Evolutionary conservation across 306 rosid genomes (phyloP).

Genomic region (Pueraria montana): DNA sequence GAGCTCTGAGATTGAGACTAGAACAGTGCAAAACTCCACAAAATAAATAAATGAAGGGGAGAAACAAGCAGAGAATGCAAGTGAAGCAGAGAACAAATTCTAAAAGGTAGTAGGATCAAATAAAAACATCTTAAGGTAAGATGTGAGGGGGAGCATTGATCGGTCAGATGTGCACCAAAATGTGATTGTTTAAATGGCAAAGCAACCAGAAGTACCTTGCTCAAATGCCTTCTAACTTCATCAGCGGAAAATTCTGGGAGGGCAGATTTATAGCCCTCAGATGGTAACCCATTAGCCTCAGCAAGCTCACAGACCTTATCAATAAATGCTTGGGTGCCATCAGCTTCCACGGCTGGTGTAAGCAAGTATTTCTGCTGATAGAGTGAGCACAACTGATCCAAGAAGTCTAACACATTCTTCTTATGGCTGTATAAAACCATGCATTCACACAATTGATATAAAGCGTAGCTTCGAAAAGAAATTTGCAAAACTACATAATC

Average conservation of each 20-base stretch:
- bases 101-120: slow-evolving; percentile 22
- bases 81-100: slow-evolving; percentile 26
- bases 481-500: slow-evolving; percentile 39
- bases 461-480: slow-evolving; percentile 15
- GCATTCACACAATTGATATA: slow-evolving; percentile 44
- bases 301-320: slow-evolving; percentile 84
- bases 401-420: slow-evolving; percentile 71
- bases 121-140: slow-evolving; percentile 9
- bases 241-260: slow-evolving; percentile 66
- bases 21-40: slow-evolving; percentile 28
- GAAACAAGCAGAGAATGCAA: background rate
- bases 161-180: slow-evolving; percentile 27
- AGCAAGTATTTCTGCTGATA: slow-evolving; percentile 70
- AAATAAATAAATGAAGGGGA: slow-evolving; percentile 28
- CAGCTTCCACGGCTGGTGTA: slow-evolving; percentile 58
- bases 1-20: slow-evolving; percentile 33
- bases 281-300: slow-evolving; percentile 76
- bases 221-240: slow-evolving; percentile 64
- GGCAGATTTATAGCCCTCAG: slow-evolving; percentile 68
- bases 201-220: slow-evolving; percentile 68
- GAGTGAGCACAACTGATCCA: slow-evolving; percentile 77
- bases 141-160: background rate
- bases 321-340: slow-evolving; percentile 62
- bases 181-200: background rate
- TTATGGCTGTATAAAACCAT: slow-evolving; percentile 76